A percentile compares a stretch with the other conserved stretches of the same genome.
phyloP scores from a whole-genome alignment of 306 rosid species.

The Pachyrhizus erosus region DNA sequence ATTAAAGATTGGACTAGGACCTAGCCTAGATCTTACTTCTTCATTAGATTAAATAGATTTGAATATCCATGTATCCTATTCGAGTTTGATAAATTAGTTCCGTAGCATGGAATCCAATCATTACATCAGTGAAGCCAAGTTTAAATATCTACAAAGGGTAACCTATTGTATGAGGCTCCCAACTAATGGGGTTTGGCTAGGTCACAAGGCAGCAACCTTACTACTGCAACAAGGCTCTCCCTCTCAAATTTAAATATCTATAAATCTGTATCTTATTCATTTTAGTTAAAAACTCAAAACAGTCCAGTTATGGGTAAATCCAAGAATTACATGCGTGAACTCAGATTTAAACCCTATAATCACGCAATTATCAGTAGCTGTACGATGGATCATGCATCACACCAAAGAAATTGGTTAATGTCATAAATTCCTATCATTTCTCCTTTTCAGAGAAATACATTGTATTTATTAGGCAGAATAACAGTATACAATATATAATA shows the following conservation, averaged over 20 bases:
- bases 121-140: background rate
- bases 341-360: conserved; percentile 33
- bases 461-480: background rate
- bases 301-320: background rate
- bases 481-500: background rate
- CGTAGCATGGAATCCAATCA: background rate
- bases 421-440: background rate
- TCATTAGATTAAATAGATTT: conserved; percentile 26
- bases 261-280: conserved; percentile 19
- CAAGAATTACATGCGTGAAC: conserved; percentile 14
- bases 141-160: background rate
- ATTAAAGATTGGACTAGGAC: conserved; percentile 13
- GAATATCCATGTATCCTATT: conserved; percentile 3
- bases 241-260: conserved; percentile 22
- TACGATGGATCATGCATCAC: conserved; percentile 20
- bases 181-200: background rate
- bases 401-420: background rate
- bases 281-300: background rate
- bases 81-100: background rate
- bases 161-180: background rate
- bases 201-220: background rate
- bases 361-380: background rate
- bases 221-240: background rate
- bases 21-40: conserved; percentile 21
- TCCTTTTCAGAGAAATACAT: background rate